Evolutionary conservation across 129 eudicot species (phyloP).

Genomic region (Deinandra increscens): DNA sequence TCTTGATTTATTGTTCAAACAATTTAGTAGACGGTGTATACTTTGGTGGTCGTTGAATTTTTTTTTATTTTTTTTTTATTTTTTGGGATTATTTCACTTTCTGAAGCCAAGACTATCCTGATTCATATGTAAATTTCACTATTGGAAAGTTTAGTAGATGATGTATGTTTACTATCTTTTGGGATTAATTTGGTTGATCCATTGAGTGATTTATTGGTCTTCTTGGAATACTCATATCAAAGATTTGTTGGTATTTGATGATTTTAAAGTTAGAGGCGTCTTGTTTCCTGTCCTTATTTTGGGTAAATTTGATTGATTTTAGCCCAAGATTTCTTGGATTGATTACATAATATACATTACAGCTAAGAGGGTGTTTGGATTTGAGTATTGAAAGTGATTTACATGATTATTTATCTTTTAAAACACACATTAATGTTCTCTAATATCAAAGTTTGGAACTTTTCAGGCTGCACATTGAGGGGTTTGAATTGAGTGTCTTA

Average conservation of each 20-base stretch:
- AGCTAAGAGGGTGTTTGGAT: conserved; percentile 15
- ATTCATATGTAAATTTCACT: conserved; percentile 19
- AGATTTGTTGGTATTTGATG: conserved; percentile 1
- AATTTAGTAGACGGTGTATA: conserved; percentile 12
- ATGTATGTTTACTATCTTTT: neutral
- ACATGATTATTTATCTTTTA: neutral
- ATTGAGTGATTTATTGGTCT: conserved; percentile 9
- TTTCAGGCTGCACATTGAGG: conserved; percentile 20
- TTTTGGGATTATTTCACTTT: conserved; percentile 5
- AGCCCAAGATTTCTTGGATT: no score
- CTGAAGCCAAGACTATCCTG: neutral
- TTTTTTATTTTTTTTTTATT: no score
- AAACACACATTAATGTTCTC: conserved; percentile 14
- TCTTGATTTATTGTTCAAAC: conserved; percentile 21
- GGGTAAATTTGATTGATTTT: neutral
- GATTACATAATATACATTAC: no score
- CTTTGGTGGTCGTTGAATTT: conserved; percentile 3
- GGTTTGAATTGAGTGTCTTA: conserved; percentile 20
- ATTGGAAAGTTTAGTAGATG: no score
- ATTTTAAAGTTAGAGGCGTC: neutral
- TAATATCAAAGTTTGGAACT: conserved; percentile 25
- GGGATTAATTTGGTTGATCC: conserved; percentile 12
- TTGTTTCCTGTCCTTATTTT: conserved; percentile 3
- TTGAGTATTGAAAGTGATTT: neutral
- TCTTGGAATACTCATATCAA: neutral